phyloP scores from a whole-genome alignment of 164 flowering plant species.

The Magnolia officinalis region DNA sequence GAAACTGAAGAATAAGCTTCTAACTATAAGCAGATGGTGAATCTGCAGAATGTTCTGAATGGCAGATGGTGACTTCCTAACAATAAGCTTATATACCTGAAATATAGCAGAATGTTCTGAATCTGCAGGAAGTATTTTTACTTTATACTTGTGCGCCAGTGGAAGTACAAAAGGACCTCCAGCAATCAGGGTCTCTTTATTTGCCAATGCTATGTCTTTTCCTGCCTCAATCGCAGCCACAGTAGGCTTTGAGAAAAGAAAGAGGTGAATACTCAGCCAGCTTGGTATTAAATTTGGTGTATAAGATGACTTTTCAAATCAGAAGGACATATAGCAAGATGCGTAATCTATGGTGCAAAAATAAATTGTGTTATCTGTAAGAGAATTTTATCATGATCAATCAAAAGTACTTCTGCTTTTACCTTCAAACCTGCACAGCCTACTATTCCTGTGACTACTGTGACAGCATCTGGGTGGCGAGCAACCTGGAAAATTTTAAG shows the following conservation, averaged over 20 bases:
- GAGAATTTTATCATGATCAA: not conserved
- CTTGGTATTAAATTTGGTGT: no score
- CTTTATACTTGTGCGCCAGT: slow-evolving; percentile 86
- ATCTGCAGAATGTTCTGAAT: no score
- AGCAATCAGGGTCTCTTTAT: slow-evolving; percentile 94
- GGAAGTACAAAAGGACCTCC: slow-evolving; percentile 99
- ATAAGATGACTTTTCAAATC: not conserved
- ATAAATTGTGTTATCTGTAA: not conserved
- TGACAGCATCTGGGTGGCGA: slow-evolving; percentile 93
- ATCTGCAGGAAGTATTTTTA: slow-evolving; percentile 98
- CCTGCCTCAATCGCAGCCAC: slow-evolving; percentile 99
- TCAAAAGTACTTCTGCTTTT: slow-evolving; percentile 6
- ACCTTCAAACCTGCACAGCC: slow-evolving; percentile 99
- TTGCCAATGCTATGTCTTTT: slow-evolving; percentile 92
- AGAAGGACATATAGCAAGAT: not conserved
- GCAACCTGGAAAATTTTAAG: slow-evolving; percentile 68
- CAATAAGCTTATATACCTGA: slow-evolving; percentile 48
- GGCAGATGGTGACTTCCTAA: not conserved
- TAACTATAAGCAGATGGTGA: no score
- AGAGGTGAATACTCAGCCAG: not conserved
- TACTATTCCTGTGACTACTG: slow-evolving; percentile 95
- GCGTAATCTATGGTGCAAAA: not conserved
- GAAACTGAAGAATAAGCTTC: not conserved
- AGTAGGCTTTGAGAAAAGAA: slow-evolving; percentile 57
- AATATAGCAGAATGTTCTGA: slow-evolving; percentile 99